Percentiles rank a stretch among this genome's conserved stretches.
Evolutionary conservation across 2,329 filamentous ascomycete species (phyloP).

Genomic region (Trichoderma sp.): DNA sequence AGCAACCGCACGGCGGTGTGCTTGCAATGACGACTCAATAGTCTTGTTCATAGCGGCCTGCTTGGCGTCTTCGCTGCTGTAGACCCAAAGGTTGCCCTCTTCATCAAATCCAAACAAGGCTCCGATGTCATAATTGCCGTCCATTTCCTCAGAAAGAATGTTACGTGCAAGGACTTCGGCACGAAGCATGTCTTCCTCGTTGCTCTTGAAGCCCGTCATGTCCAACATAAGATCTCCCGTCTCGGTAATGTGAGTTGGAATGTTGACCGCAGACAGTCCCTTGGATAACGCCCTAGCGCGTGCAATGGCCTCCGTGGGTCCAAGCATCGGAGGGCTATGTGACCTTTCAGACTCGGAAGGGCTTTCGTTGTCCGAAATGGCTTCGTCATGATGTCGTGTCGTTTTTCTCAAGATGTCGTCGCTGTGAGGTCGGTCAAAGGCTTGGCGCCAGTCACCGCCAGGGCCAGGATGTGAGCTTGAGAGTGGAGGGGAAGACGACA

Average conservation of each 20-base stretch:
- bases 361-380: slow-evolving; percentile 39
- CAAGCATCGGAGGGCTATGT: slow-evolving; percentile 72
- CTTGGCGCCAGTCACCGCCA: slow-evolving; percentile 52
- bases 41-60: slow-evolving; percentile 74
- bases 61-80: slow-evolving; percentile 95
- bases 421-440: slow-evolving; percentile 47
- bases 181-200: slow-evolving; percentile 84
- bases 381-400: slow-evolving; percentile 41
- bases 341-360: slow-evolving; percentile 55
- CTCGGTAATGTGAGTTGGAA: slow-evolving; percentile 88
- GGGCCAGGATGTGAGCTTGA: slow-evolving; percentile 46
- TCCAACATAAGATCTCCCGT: slow-evolving; percentile 94
- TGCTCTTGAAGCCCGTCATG: slow-evolving; percentile 95
- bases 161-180: slow-evolving; percentile 93
- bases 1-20: slow-evolving; percentile 50
- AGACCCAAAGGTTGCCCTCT: slow-evolving; percentile 98
- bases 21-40: slow-evolving; percentile 49
- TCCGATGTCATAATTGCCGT: slow-evolving; percentile 95
- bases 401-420: slow-evolving; percentile 53
- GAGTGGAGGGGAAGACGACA: slow-evolving; percentile 53
- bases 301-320: slow-evolving; percentile 72
- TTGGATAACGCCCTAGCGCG: slow-evolving; percentile 82
- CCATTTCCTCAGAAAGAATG: slow-evolving; percentile 86
- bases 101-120: slow-evolving; percentile 93
- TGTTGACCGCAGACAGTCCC: slow-evolving; percentile 85